Evolutionary conservation across 148 eudicot species (phyloP), one percentile per base, ranked within the genome.

Genomic region (Chenopodium album): DNA sequence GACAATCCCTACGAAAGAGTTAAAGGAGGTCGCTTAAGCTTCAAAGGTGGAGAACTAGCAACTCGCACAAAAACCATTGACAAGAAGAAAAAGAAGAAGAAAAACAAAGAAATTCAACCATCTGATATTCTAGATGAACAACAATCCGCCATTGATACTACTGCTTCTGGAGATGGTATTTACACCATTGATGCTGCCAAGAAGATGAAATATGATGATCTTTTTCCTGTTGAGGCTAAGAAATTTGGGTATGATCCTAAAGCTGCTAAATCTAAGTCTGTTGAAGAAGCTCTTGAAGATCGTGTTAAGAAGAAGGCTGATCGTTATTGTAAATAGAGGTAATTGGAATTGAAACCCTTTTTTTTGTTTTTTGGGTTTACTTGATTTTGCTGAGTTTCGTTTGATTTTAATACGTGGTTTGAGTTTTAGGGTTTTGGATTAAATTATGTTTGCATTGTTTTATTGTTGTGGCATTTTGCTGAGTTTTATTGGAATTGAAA

Each of bases 281-380:
- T 93, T 29, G 98, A 95, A 82, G 91, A 89, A 1, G 98, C 98
- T 54, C 93, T 95, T 28, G 97, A 93, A 82, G 98, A 92, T 76
- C 94, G 98, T 6, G 92, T 95, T n/a, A 92, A 92, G 94, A 95
- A 95, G 87, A 95, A 95, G 77, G 98, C 98, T 54, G 98, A 95
- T 86, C 95, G 98, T 3, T 93, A 95, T 73, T 95, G 98, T 87
- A 95, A 94, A 89, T 94, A 86, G 80, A 47, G 71, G 71, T 79
- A 67, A 32, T 52, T 41, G 44, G 7, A 41, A 52, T 14, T 14
- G 16, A 14, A 56, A 44, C 54, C 54, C 75, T 37, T 7, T 17
- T 29, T 71, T 71, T 71, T 19, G 31, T 28, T 66, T 47, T 65
- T 23, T 4, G 10, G 20, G 3, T 13, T 44, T 37, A 1, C 28